phyloP scores from a whole-genome alignment of 768 basidiomycete species.

The Boletus barrowsii region DNA sequence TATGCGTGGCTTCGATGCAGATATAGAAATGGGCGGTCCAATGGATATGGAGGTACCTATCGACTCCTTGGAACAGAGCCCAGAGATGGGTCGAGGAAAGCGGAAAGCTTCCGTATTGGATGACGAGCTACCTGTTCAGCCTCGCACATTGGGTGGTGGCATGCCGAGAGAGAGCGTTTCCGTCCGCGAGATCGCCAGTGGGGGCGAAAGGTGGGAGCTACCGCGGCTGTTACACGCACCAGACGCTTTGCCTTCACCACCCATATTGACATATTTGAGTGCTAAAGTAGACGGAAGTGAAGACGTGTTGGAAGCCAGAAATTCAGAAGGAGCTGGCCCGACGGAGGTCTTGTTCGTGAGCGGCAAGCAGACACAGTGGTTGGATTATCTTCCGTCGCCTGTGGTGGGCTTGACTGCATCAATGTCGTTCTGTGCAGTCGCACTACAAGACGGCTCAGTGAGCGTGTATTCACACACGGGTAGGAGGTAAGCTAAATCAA shows the following conservation, averaged over 20 bases:
- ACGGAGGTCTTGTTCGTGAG: slow-evolving; percentile 66
- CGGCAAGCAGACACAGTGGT: slow-evolving; percentile 76
- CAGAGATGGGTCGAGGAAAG: slow-evolving; percentile 44
- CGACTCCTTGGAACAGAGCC: slow-evolving; percentile 48
- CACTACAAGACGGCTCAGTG: slow-evolving; percentile 75
- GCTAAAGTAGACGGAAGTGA: slow-evolving; percentile 63
- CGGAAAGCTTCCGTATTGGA: slow-evolving; percentile 48
- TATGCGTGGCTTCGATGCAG: slow-evolving; percentile 46
- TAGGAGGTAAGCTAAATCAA: slow-evolving; percentile 54
- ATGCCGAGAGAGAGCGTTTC: slow-evolving; percentile 47
- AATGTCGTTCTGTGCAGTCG: slow-evolving; percentile 66
- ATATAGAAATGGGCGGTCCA: slow-evolving; percentile 39
- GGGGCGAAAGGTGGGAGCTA: slow-evolving; percentile 12
- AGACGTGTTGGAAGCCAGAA: slow-evolving; percentile 72
- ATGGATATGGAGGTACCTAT: slow-evolving; percentile 57
- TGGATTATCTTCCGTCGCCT: slow-evolving; percentile 81
- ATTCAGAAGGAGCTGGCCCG: slow-evolving; percentile 63
- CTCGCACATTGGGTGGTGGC: slow-evolving; percentile 70
- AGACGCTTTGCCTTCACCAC: slow-evolving; percentile 42
- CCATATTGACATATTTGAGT: slow-evolving; percentile 58
- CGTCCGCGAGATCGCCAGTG: slow-evolving; percentile 51
- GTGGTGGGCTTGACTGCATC: slow-evolving; percentile 68
- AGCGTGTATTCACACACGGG: slow-evolving; percentile 83
- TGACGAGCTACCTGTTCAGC: slow-evolving; percentile 35
- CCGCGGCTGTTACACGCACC: slow-evolving; percentile 19